Evolutionary conservation across 805 yeast genomes (phyloP).

Genomic region (Wickerhamiella azymoides): DNA sequence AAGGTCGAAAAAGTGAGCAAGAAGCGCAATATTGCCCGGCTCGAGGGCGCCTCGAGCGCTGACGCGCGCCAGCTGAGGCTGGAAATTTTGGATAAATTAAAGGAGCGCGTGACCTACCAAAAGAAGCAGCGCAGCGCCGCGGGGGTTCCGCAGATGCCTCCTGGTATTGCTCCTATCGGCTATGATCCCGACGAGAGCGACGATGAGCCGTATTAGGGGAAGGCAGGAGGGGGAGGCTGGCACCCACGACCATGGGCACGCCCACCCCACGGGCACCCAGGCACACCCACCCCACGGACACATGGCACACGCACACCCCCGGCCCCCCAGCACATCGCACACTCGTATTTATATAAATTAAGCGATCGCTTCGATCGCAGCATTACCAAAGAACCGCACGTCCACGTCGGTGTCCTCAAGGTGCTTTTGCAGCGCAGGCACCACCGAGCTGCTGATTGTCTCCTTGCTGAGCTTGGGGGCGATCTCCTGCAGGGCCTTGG

Average conservation of each 20-base stretch:
- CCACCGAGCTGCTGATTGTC: slow-evolving; percentile 36
- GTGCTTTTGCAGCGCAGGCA: slow-evolving; percentile 53
- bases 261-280: background rate
- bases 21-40: background rate
- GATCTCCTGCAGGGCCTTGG: slow-evolving; percentile 59
- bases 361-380: slow-evolving; percentile 37
- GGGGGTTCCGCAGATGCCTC: slow-evolving; percentile 16
- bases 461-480: slow-evolving; percentile 35
- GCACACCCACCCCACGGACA: background rate
- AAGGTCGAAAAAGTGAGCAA: background rate
- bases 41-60: background rate
- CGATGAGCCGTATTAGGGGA: slow-evolving; percentile 19
- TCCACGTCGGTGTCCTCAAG: slow-evolving; percentile 69
- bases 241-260: background rate
- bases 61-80: slow-evolving; percentile 10
- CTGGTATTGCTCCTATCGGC: slow-evolving; percentile 21
- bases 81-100: slow-evolving; percentile 13
- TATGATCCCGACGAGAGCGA: slow-evolving; percentile 19
- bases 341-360: background rate
- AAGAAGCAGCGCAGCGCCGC: slow-evolving; percentile 12
- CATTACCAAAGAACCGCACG: slow-evolving; percentile 71
- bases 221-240: no score
- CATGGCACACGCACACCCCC: no score
- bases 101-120: slow-evolving; percentile 11
- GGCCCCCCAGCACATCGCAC: background rate